Conservation (phyloP, 176 grass and related monocot genomes). For the Hsuehochloa calcarea region DNA sequence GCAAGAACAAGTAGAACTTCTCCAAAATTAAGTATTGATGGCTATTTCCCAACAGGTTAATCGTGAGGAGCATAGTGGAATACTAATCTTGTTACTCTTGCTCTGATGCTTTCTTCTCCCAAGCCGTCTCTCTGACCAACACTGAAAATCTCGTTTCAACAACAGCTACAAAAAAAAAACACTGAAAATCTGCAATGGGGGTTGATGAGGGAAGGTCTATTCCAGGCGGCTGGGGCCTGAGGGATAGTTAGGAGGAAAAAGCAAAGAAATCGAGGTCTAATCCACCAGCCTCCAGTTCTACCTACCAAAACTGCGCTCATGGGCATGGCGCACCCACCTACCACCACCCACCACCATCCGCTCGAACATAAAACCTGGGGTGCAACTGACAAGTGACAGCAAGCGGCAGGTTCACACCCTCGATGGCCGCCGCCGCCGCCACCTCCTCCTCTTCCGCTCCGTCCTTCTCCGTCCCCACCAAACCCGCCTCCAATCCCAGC, state of each 20-base stretch:
- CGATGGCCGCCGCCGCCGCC: not conserved
- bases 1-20: not conserved
- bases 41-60: not conserved
- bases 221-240: no score
- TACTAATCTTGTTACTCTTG: no score
- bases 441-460: not conserved
- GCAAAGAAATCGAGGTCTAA: not conserved
- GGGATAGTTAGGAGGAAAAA: not conserved
- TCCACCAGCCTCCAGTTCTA: not conserved
- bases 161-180: no score
- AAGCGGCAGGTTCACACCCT: not conserved
- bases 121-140: no score
- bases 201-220: no score
- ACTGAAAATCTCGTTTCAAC: not conserved
- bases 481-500: not conserved
- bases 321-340: not conserved
- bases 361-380: not conserved
- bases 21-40: not conserved
- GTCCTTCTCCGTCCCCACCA: constrained; percentile 1
- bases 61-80: not conserved
- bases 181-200: not conserved
- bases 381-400: not conserved
- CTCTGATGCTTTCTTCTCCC: no score
- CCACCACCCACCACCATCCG: not conserved
- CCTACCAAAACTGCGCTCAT: not conserved